These are phyloP conservation scores for Cetraspora pellucida DNA, from an alignment of 192 early-diverging fungal genomes.

Conservation along the genomic window DNA sequence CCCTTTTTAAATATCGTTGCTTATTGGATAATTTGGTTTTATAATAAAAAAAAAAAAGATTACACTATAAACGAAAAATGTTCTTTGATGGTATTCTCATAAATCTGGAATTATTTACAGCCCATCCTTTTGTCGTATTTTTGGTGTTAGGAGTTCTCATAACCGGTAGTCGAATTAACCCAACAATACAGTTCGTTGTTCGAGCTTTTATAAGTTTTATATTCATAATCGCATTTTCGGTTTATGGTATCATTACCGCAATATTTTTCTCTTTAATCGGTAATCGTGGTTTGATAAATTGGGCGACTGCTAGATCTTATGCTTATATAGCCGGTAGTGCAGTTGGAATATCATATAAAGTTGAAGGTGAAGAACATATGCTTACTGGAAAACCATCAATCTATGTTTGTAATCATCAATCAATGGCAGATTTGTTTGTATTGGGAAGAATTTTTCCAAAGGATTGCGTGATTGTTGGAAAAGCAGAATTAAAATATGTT, in stretches of 20 bases:
- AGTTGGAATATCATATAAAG: slow-evolving; percentile 57
- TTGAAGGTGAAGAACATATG: slow-evolving; percentile 65
- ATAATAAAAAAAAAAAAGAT: no score
- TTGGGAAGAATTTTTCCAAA: slow-evolving; percentile 69
- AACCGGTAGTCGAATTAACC: no score
- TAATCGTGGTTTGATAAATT: slow-evolving; percentile 23
- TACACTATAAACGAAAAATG: no score
- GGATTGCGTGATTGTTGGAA: slow-evolving; percentile 68
- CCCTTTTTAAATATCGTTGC: no score
- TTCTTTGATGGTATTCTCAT: no score
- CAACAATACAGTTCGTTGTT: slow-evolving; percentile 22
- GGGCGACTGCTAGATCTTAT: slow-evolving; percentile 15
- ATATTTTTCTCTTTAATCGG: slow-evolving; percentile 23
- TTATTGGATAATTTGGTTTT: no score
- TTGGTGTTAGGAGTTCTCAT: no score
- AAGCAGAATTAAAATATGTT: slow-evolving; percentile 67
- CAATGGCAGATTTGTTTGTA: slow-evolving; percentile 72
- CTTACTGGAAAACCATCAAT: slow-evolving; percentile 62
- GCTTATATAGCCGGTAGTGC: not conserved
- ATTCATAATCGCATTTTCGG: slow-evolving; percentile 20
- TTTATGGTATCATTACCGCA: slow-evolving; percentile 17
- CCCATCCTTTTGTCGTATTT: no score
- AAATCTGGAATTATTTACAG: no score
- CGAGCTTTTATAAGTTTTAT: not conserved
- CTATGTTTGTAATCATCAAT: slow-evolving; percentile 87